Evolutionary conservation across 176 grass and related monocot genomes (phyloP), one percentile per base, ranked within the genome.

Genomic region (Lolium rigidum): DNA sequence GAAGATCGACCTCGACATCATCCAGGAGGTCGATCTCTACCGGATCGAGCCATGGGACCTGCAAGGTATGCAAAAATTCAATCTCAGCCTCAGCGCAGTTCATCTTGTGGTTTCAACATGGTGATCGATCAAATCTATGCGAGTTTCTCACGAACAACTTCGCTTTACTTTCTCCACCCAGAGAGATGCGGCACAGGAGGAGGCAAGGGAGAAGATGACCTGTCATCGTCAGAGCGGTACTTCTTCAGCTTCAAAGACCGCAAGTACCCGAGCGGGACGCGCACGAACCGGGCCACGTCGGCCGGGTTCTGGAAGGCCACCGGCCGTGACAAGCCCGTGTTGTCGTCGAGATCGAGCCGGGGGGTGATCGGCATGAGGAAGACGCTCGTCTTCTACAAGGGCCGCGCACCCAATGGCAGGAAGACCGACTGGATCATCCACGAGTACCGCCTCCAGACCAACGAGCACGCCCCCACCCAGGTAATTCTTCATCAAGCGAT

Each of bases 361-460:
- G 7, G 71, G 3, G 67, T 97, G 2, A 97, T 97, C 79, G 94
- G 94, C 73, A 94, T 97, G 94, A 90, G 94, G 69, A 97, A 97
- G 86, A 97, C 94, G 7, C 90, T 97, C 2, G 94, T 97, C 24
- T 97, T 94, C 86, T 94, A 97, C 90, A 87, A 83, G 50, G 94
- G 94, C 0, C 71, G 95, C 4, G 95, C 95, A 0, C 95, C 91
- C 2, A 93, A 95, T n/a, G 95, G 95, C 0, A 56, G 82, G 10
- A 98, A 98, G 85, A 98, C 95, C 0, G 93, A 98, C 31, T 98
- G 95, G 95, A 98, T 98, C 85, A 95, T 98, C 93, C 95, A 98
- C 8, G 95, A 98, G 78, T 98, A 95, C 80, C 82, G 95, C 1
- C 76, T 98, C 0, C 87, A 97, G 55, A 80, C 86, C 9, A 82